A percentile compares a stretch with the other conserved stretches of the same genome.
These are phyloP conservation scores for Amorphotheca resinae DNA, from an alignment of 495 filamentous ascomycete genomes.

Conservation along the genomic window DNA sequence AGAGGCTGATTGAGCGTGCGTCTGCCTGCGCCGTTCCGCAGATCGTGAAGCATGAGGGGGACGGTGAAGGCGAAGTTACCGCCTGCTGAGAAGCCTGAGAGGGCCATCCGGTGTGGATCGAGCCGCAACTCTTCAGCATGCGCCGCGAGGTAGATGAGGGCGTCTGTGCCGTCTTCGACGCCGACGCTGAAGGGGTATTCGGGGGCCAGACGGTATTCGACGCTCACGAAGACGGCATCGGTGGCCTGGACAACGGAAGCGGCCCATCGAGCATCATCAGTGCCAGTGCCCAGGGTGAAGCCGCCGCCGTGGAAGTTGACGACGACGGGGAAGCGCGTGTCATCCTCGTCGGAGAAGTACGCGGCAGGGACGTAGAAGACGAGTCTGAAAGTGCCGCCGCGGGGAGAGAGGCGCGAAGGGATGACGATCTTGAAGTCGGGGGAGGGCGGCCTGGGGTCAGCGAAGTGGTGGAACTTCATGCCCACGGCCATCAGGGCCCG, in stretches of 20 bases:
- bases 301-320: conserved; percentile 73
- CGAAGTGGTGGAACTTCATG: conserved; percentile 62
- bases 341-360: conserved; percentile 34
- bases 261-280: conserved; percentile 63
- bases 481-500: conserved; percentile 65
- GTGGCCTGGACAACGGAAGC: conserved; percentile 26
- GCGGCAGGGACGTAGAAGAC: conserved; percentile 68
- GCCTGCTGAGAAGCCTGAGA: conserved; percentile 80
- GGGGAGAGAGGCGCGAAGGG: conserved; percentile 42
- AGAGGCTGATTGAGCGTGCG: conserved; percentile 19
- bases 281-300: conserved; percentile 58
- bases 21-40: conserved; percentile 20
- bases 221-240: conserved; percentile 48
- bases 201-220: conserved; percentile 68
- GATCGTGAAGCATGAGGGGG: conserved; percentile 47
- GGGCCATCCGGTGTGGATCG: conserved; percentile 49
- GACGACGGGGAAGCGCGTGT: conserved; percentile 40
- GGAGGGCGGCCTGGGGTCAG: conserved; percentile 50
- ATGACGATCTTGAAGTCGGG: conserved; percentile 56
- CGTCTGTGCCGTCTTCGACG: conserved; percentile 64
- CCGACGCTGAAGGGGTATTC: conserved; percentile 67
- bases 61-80: conserved; percentile 79
- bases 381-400: conserved; percentile 45
- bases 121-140: conserved; percentile 42
- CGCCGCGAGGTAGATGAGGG: conserved; percentile 49